Evolutionary conservation across 495 filamentous ascomycete genomes (phyloP).

Genomic region (Aspergillus kassunensis): DNA sequence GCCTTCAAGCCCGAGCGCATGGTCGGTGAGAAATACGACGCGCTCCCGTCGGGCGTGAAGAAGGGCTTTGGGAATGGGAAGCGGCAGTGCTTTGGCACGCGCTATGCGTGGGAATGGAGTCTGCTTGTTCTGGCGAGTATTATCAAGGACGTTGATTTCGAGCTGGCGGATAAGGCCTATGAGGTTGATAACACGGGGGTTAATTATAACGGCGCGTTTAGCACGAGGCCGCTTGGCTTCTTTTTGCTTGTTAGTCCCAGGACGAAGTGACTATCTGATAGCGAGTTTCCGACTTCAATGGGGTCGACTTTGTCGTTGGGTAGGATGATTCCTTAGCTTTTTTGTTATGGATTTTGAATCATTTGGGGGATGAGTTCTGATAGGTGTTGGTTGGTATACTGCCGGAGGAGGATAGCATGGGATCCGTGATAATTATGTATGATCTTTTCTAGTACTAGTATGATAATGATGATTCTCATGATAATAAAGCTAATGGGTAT

Average conservation of each 20-base stretch:
- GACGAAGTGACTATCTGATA: neutral
- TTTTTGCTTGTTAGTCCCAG: conserved; percentile 13
- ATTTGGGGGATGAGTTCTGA: too few relatives aligned
- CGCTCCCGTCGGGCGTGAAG: conserved; percentile 55
- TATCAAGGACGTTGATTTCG: conserved; percentile 38
- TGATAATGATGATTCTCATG: too few relatives aligned
- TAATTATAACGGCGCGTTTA: conserved; percentile 38
- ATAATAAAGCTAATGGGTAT: too few relatives aligned
- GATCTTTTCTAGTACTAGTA: too few relatives aligned
- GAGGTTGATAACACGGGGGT: conserved; percentile 18
- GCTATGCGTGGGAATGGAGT: conserved; percentile 62
- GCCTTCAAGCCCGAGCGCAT: conserved; percentile 67
- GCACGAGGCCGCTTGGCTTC: conserved; percentile 31
- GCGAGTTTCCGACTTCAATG: neutral
- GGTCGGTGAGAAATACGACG: conserved; percentile 59
- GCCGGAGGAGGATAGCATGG: too few relatives aligned
- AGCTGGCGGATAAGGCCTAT: conserved; percentile 43
- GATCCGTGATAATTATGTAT: too few relatives aligned
- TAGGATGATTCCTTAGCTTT: neutral
- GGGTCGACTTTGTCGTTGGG: neutral
- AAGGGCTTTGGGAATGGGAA: conserved; percentile 70
- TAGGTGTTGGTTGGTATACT: too few relatives aligned
- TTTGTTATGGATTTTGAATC: too few relatives aligned
- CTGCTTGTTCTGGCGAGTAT: conserved; percentile 38
- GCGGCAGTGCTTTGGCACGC: conserved; percentile 60